Conservation (phyloP, 2,329 filamentous ascomycete genomes). For the Nothopassalora personata region DNA sequence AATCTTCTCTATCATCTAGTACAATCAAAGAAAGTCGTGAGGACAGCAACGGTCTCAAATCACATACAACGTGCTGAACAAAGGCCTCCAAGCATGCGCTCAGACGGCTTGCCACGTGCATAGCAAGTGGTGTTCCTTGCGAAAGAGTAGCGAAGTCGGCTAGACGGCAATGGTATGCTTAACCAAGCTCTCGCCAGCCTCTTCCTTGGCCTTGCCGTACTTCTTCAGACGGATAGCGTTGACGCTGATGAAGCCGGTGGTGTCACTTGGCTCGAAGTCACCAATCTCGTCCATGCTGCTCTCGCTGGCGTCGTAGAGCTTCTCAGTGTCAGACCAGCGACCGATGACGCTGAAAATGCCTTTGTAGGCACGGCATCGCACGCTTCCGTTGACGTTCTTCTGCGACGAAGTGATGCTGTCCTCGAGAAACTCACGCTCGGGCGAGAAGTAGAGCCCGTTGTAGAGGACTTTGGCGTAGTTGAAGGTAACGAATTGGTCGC, state of each 20-base stretch:
- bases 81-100: not conserved
- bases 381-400: slow-evolving; percentile 56
- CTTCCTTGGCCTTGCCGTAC: slow-evolving; percentile 37
- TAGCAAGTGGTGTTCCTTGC: slow-evolving; percentile 1
- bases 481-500: slow-evolving; percentile 65
- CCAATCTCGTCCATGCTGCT: slow-evolving; percentile 66
- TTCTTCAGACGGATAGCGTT: slow-evolving; percentile 56
- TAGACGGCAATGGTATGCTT: slow-evolving; percentile 8
- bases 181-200: slow-evolving; percentile 32
- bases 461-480: slow-evolving; percentile 56
- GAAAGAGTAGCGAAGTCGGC: not conserved
- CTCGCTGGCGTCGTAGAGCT: slow-evolving; percentile 63
- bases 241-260: slow-evolving; percentile 64
- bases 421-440: slow-evolving; percentile 67
- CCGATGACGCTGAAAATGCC: slow-evolving; percentile 58
- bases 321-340: slow-evolving; percentile 59
- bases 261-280: slow-evolving; percentile 61
- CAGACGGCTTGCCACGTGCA: not conserved
- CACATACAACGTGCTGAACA: slow-evolving; percentile 4
- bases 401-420: slow-evolving; percentile 57
- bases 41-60: slow-evolving; percentile 2
- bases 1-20: not conserved
- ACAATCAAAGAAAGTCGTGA: not conserved
- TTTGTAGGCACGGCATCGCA: slow-evolving; percentile 63
- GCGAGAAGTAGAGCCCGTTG: slow-evolving; percentile 65